Percentiles rank a stretch among this genome's conserved stretches.
Evolutionary conservation across 148 eudicot genomes (phyloP).

Genomic region (Oxyria digyna): DNA sequence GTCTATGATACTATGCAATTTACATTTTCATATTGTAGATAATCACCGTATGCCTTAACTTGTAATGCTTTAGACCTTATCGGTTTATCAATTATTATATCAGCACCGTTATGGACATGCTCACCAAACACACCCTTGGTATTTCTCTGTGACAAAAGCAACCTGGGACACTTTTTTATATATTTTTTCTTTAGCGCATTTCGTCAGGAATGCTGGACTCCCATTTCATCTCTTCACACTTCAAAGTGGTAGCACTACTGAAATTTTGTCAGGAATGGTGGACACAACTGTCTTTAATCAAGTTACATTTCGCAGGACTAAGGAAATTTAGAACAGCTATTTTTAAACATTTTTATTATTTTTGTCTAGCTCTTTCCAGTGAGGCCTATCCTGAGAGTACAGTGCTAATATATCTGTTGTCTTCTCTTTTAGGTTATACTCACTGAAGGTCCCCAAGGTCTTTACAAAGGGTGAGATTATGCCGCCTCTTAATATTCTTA

Average conservation of each 20-base stretch:
- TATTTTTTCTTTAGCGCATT: background rate
- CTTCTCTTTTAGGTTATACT: conserved; percentile 46
- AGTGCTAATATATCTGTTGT: conserved; percentile 5
- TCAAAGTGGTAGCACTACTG: background rate
- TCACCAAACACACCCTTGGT: background rate
- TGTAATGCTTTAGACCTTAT: too few species aligned
- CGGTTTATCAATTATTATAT: background rate
- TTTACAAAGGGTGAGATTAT: conserved; percentile 79
- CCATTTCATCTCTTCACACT: background rate
- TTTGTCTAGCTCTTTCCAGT: too few species aligned
- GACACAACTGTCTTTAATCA: background rate
- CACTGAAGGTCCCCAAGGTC: conserved; percentile 76
- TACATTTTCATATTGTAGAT: background rate
- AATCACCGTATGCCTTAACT: background rate
- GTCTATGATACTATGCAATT: background rate
- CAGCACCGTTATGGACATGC: background rate
- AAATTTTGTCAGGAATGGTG: too few species aligned
- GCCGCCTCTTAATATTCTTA: background rate
- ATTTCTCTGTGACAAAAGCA: background rate
- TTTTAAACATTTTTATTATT: background rate
- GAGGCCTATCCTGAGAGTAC: too few species aligned
- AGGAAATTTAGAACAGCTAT: background rate
- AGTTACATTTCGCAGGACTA: background rate
- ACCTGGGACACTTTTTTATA: background rate
- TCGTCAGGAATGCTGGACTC: background rate